A percentile compares a stretch with the other conserved stretches of the same genome.
Conservation (phyloP, 306 rosid genomes). For the Fagus sylvatica region DNA sequence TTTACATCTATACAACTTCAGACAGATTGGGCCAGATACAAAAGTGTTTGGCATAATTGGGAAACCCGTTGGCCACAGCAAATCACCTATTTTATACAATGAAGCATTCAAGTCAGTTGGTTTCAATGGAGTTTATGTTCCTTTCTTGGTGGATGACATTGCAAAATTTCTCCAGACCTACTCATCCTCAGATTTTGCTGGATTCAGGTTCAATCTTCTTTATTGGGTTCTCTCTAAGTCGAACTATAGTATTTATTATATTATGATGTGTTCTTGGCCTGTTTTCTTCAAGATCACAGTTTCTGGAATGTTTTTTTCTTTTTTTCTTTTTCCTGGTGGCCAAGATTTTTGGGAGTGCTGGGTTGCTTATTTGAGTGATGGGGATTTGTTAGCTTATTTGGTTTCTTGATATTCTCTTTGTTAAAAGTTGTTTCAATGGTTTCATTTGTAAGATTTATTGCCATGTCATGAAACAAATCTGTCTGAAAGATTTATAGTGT, state of each 20-base stretch:
- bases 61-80: constrained; percentile 91
- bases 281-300: constrained; percentile 7
- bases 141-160: constrained; percentile 79
- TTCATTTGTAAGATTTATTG: not conserved
- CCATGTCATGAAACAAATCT: not conserved
- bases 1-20: constrained; percentile 65
- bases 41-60: constrained; percentile 89
- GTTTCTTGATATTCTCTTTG: not conserved
- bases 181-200: constrained; percentile 75
- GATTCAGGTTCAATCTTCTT: constrained; percentile 74
- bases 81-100: constrained; percentile 72
- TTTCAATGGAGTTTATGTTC: constrained; percentile 69
- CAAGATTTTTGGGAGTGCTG: constrained; percentile 20
- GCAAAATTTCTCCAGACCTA: constrained; percentile 70
- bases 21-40: constrained; percentile 66
- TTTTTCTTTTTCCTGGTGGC: constrained; percentile 16
- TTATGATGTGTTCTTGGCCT: constrained; percentile 21
- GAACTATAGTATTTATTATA: constrained; percentile 6
- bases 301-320: not conserved
- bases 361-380: not conserved
- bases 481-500: not conserved
- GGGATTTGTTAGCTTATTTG: constrained; percentile 11
- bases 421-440: not conserved
- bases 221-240: not conserved
- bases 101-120: constrained; percentile 77